Base-by-base conservation (phyloP, 73 alveolate genomes). In the Tetrahymena borealis region DNA sequence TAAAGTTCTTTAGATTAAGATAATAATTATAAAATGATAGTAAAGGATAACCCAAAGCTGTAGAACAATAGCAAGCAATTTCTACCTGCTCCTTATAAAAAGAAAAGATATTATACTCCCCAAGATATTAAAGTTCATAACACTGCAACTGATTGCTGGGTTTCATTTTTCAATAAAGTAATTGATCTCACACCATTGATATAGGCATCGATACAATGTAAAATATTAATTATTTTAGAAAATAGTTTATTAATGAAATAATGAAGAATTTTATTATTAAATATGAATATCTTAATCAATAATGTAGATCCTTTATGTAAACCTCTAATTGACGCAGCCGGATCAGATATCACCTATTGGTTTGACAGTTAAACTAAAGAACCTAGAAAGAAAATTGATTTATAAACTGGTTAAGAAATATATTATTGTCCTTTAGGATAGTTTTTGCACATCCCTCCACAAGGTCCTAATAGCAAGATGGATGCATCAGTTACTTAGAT, bases 271-370 rank as follows among this genome's bases (percentile, higher is more conserved):
- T n/a, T n/a, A n/a, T n/a, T n/a, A n/a, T n/a, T 60, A 12, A 42
- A 15, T n/a, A 6, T 20, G n/a, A 5, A 9, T 20, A 20, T 18
- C 28, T 60, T 60, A 39, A 7, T 24, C 92, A 43, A 60, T 39
- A 20, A n/a, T n/a, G 93, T 95, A 38, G 96, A 94, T 79, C 97
- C 98, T 39, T 94, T 96, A 78, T 96, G 98, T 93, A 96, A 97
- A 77, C 99, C 99, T 36, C 92, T 98, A 24, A 98, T 98, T 39
- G 95, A 96, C 40, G 98, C 98, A 38, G 99, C 99, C 33, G 99
- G 99, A 39, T 95, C 97, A 9, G 99, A 98, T 92, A 98, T 98
- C 91, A 95, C 99, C 32, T 99, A 98, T 94, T 98, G 99, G 99
- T 98, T 98, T 90, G 99, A 98, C 94, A 97, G 96, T 78, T 95